Evolutionary conservation across 139 green algal genomes (phyloP).

Genomic region (Astrephomene gubernaculifera): DNA sequence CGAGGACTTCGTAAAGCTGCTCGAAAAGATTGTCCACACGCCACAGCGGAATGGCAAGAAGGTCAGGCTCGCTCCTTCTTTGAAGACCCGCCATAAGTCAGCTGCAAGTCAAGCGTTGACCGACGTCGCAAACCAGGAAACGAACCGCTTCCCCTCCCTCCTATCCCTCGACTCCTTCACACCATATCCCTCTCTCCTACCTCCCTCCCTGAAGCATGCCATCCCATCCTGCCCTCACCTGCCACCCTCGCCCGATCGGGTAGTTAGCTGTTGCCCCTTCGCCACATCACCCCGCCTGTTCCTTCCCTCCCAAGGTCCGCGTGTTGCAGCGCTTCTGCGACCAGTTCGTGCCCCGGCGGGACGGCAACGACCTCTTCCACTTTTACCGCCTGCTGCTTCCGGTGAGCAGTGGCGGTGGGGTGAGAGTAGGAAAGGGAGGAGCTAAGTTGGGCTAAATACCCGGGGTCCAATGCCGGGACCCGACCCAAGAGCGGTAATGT

Average conservation of each 20-base stretch:
- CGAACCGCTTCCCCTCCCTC: background rate
- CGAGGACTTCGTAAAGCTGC: slow-evolving; percentile 13
- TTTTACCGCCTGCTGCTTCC: slow-evolving; percentile 33
- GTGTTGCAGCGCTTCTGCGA: slow-evolving; percentile 24
- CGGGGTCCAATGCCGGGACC: too few relatives aligned
- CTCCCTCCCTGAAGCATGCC: background rate
- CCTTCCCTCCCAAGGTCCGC: background rate
- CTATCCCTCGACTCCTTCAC: background rate
- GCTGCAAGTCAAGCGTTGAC: background rate
- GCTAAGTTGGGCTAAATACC: background rate
- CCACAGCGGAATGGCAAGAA: slow-evolving; percentile 13
- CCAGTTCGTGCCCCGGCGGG: background rate
- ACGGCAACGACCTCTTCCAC: slow-evolving; percentile 36
- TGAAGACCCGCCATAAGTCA: background rate
- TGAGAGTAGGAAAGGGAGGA: too few relatives aligned
- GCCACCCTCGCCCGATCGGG: background rate
- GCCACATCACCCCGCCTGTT: background rate
- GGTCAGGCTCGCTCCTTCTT: background rate
- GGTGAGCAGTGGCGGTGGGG: background rate
- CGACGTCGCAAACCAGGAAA: too few relatives aligned
- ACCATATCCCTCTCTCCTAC: background rate
- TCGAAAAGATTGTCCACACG: background rate
- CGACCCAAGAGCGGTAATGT: too few relatives aligned
- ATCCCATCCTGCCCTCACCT: background rate
- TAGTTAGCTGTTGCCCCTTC: background rate